These are phyloP conservation scores for Trichoderma atrobrunneum DNA, from an alignment of 2,329 filamentous ascomycete species.

Conservation along the genomic window DNA sequence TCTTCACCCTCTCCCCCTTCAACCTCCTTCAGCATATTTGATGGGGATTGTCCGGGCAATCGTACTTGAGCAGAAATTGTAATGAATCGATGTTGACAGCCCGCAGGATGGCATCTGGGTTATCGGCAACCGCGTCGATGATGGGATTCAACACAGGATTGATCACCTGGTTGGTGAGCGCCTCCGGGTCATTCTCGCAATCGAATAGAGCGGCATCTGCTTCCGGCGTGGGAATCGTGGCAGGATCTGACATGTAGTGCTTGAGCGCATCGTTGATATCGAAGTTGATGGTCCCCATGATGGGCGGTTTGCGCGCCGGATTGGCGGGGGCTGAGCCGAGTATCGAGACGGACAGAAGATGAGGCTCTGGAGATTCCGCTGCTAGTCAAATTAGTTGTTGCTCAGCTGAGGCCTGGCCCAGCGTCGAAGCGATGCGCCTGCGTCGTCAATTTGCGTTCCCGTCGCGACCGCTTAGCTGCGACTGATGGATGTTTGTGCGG, in stretches of 20 bases:
- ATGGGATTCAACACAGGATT: conserved; percentile 88
- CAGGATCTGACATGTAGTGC: conserved; percentile 91
- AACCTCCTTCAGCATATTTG: not conserved
- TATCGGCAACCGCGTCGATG: conserved; percentile 87
- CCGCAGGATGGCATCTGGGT: conserved; percentile 80
- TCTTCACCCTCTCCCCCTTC: not conserved
- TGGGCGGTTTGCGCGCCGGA: conserved; percentile 31
- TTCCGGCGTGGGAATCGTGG: conserved; percentile 78
- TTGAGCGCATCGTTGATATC: conserved; percentile 97
- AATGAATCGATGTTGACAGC: conserved; percentile 83
- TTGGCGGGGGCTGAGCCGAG: conserved; percentile 13
- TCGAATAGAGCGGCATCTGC: conserved; percentile 80
- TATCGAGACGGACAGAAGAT: not conserved
- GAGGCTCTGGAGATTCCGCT: not conserved
- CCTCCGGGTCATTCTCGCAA: conserved; percentile 88
- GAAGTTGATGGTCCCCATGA: conserved; percentile 77
- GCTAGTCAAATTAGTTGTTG: not conserved
- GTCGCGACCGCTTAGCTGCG: not conserved
- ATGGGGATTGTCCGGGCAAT: conserved; percentile 39
- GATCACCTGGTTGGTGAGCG: conserved; percentile 72
- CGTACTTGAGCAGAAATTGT: conserved; percentile 95
- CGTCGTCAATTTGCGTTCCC: not conserved
- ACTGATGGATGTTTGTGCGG: not conserved
- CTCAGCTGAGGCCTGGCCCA: not conserved
- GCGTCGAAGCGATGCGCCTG: not conserved